Evolutionary conservation across 495 filamentous ascomycete genomes (phyloP).

Genomic region (Neurospora sublineolata): DNA sequence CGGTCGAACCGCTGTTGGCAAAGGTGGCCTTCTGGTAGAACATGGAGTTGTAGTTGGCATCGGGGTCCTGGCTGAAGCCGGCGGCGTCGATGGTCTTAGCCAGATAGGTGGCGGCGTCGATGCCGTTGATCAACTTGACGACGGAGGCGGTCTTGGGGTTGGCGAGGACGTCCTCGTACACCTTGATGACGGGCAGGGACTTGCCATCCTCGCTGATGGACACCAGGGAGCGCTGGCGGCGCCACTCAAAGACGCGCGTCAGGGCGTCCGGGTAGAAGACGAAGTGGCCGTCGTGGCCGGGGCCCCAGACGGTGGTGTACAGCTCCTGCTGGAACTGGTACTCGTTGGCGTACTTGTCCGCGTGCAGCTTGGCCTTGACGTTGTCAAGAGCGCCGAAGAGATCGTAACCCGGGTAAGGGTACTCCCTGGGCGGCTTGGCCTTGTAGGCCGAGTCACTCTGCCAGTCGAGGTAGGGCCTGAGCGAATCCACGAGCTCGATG

Average conservation of each 20-base stretch:
- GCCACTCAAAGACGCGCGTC: slow-evolving; percentile 16
- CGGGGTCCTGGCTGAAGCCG: slow-evolving; percentile 18
- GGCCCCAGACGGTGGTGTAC: slow-evolving; percentile 19
- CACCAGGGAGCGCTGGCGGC: slow-evolving; percentile 11
- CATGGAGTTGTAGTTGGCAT: slow-evolving; percentile 23
- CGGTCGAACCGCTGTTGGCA: neutral
- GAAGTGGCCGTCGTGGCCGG: slow-evolving; percentile 42
- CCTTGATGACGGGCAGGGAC: slow-evolving; percentile 16
- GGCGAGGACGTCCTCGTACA: slow-evolving; percentile 6
- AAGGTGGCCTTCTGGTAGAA: slow-evolving; percentile 7
- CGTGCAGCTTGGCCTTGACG: slow-evolving; percentile 16
- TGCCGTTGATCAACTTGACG: slow-evolving; percentile 21
- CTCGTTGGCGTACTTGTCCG: slow-evolving; percentile 31
- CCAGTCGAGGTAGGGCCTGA: slow-evolving; percentile 23
- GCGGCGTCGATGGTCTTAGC: slow-evolving; percentile 7
- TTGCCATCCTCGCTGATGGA: slow-evolving; percentile 21
- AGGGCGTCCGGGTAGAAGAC: slow-evolving; percentile 14
- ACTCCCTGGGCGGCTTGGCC: slow-evolving; percentile 30
- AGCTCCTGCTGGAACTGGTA: slow-evolving; percentile 42
- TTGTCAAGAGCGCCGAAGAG: slow-evolving; percentile 26
- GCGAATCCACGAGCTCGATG: slow-evolving; percentile 19
- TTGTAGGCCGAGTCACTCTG: slow-evolving; percentile 34
- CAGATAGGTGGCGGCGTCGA: slow-evolving; percentile 16
- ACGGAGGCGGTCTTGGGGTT: slow-evolving; percentile 5
- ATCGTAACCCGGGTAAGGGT: slow-evolving; percentile 20